phyloP scores from a whole-genome alignment of 108 stramenopile genomes.

The Thalassiosira profunda region DNA sequence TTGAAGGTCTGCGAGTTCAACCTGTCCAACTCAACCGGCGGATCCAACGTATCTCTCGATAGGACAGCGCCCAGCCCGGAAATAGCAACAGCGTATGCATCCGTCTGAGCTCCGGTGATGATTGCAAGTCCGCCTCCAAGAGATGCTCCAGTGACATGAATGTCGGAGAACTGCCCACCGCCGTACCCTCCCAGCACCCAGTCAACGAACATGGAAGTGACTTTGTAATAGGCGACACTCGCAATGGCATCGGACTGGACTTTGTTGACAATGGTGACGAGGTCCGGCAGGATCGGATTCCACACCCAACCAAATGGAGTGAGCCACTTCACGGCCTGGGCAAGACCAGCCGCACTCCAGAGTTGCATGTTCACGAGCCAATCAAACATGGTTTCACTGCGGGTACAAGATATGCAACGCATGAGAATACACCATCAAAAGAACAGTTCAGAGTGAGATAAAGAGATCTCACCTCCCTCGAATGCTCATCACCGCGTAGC shows the following conservation, averaged over 20 bases:
- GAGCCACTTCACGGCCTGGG: constrained; percentile 63
- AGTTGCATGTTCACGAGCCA: constrained; percentile 75
- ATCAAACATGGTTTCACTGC: constrained; percentile 73
- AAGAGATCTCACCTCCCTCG: too few relatives aligned
- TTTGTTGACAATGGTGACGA: constrained; percentile 47
- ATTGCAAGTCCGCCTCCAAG: constrained; percentile 83
- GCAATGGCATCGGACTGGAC: constrained; percentile 34
- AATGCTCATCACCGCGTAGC: constrained; percentile 61
- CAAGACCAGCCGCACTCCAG: constrained; percentile 70
- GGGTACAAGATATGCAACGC: too few relatives aligned
- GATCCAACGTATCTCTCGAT: constrained; percentile 62
- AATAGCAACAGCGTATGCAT: constrained; percentile 63
- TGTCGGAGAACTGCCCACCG: constrained; percentile 11
- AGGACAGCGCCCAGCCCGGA: constrained; percentile 80
- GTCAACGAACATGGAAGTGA: constrained; percentile 39
- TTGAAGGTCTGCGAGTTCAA: constrained; percentile 77
- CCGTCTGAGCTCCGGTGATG: constrained; percentile 82
- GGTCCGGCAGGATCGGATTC: constrained; percentile 62
- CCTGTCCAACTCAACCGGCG: constrained; percentile 55
- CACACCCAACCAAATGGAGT: constrained; percentile 72
- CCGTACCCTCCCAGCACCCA: constrained; percentile 34
- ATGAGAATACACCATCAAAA: too few relatives aligned
- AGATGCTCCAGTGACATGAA: constrained; percentile 44
- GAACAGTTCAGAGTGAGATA: too few relatives aligned
- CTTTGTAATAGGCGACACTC: constrained; percentile 41